Percentiles rank a stretch among this genome's conserved stretches.
Evolutionary conservation across 768 basidiomycete species (phyloP).

Genomic region (Leucosporidium yakuticum): DNA sequence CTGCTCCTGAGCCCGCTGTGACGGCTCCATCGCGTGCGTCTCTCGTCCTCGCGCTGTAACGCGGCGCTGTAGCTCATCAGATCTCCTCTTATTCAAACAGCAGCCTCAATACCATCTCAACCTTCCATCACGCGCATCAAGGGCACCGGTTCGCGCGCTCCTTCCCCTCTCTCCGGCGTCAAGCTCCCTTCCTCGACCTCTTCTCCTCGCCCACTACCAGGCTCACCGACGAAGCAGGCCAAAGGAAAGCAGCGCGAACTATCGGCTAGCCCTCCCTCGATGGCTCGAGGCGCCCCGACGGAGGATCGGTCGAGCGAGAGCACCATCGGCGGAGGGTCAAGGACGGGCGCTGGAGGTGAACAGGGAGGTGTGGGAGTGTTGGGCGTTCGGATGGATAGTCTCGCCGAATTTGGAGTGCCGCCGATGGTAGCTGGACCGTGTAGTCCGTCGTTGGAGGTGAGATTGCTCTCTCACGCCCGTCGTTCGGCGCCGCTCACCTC

Average conservation of each 20-base stretch:
- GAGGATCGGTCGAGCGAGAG: too few relatives aligned
- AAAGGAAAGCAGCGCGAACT: conserved; percentile 8
- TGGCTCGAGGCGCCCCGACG: too few relatives aligned
- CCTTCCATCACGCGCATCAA: conserved; percentile 14
- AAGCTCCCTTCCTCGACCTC: background rate
- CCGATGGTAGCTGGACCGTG: conserved; percentile 53
- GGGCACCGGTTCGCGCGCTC: background rate
- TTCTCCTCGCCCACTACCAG: background rate
- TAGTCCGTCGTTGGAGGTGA: conserved; percentile 60
- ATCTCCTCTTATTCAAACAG: background rate
- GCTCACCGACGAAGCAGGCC: background rate
- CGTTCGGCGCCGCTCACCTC: conserved; percentile 22
- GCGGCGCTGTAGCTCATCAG: background rate
- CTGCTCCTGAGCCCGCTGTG: background rate
- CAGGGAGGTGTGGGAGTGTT: too few relatives aligned
- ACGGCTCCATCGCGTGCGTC: conserved; percentile 19
- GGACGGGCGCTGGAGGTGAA: too few relatives aligned
- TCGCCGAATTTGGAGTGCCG: conserved; percentile 73
- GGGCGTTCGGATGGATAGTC: conserved; percentile 44
- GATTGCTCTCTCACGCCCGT: too few relatives aligned
- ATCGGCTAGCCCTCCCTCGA: conserved; percentile 8
- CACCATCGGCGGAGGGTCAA: too few relatives aligned
- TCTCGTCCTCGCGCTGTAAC: background rate
- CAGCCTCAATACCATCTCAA: background rate
- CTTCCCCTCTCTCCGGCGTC: conserved; percentile 10